phyloP scores from a whole-genome alignment of 257 asterid species.

The Dorcoceras hygrometricum region DNA sequence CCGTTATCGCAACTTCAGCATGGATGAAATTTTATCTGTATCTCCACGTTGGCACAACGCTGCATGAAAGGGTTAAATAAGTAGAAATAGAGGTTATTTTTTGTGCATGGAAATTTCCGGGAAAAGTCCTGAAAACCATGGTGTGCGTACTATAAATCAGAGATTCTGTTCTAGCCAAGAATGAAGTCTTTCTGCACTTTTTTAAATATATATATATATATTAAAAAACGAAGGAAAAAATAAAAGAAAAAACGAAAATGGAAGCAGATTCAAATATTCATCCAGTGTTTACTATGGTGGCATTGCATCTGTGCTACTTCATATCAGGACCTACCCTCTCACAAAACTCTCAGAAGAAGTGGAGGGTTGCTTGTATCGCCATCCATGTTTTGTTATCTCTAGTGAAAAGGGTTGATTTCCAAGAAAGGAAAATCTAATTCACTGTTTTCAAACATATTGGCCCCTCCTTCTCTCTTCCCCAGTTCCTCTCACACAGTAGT shows the following conservation, averaged over 20 bases:
- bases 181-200: too few relatives aligned
- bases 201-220: too few relatives aligned
- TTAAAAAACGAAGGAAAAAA: too few relatives aligned
- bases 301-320: slow-evolving; percentile 30
- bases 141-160: too few relatives aligned
- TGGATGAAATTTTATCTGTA: too few relatives aligned
- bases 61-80: too few relatives aligned
- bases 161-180: too few relatives aligned
- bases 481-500: slow-evolving; percentile 27
- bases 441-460: not conserved
- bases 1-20: too few relatives aligned
- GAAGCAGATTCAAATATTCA: slow-evolving; percentile 23
- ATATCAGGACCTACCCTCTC: slow-evolving; percentile 27
- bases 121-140: too few relatives aligned
- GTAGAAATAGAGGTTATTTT: too few relatives aligned
- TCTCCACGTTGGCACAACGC: too few relatives aligned
- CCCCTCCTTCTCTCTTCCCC: not conserved
- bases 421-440: not conserved
- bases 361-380: slow-evolving; percentile 49
- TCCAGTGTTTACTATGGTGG: slow-evolving; percentile 17
- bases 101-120: too few relatives aligned
- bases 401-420: slow-evolving; percentile 28
- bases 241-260: slow-evolving; percentile 15
- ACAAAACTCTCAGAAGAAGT: slow-evolving; percentile 38
- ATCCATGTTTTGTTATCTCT: slow-evolving; percentile 32